These are phyloP conservation scores for Moesziomyces antarcticus DNA, from an alignment of 1,284 basidiomycete species.

Conservation along the genomic window DNA sequence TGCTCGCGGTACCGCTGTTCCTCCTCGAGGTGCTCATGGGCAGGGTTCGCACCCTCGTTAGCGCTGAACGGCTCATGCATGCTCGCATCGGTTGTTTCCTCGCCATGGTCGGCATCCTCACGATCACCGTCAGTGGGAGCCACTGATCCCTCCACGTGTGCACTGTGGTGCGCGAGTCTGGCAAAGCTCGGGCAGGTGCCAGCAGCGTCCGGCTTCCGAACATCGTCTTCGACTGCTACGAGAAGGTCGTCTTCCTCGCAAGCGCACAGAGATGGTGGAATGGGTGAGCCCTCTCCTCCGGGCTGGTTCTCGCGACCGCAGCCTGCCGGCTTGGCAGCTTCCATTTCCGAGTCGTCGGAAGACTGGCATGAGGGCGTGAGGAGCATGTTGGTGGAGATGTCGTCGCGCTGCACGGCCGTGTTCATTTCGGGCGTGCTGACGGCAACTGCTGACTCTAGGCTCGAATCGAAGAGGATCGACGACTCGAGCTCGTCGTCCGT, in stretches of 20 bases:
- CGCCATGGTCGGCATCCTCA: neutral
- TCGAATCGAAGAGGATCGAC: neutral
- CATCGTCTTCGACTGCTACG: conserved; percentile 25
- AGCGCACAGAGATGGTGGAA: conserved; percentile 5
- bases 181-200: neutral
- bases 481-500: neutral
- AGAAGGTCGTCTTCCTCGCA: conserved; percentile 23
- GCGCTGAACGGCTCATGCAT: neutral
- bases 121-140: neutral
- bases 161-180: neutral
- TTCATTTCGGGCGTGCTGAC: neutral
- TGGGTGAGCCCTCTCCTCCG: neutral
- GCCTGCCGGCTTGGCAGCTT: too few species aligned
- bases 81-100: neutral
- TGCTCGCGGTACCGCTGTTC: conserved; percentile 10
- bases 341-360: conserved; percentile 2
- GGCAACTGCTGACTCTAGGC: neutral
- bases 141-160: too few species aligned
- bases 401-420: conserved; percentile 1
- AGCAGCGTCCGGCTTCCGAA: conserved; percentile 13
- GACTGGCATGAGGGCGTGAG: conserved; percentile 14
- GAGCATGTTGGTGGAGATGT: conserved; percentile 22
- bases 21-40: conserved; percentile 1
- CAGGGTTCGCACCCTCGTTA: neutral
- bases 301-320: too few species aligned